A percentile compares a stretch with the other conserved stretches of the same genome.
Conservation (phyloP, 805 yeast species). For the Lachancea lanzarotensis region DNA sequence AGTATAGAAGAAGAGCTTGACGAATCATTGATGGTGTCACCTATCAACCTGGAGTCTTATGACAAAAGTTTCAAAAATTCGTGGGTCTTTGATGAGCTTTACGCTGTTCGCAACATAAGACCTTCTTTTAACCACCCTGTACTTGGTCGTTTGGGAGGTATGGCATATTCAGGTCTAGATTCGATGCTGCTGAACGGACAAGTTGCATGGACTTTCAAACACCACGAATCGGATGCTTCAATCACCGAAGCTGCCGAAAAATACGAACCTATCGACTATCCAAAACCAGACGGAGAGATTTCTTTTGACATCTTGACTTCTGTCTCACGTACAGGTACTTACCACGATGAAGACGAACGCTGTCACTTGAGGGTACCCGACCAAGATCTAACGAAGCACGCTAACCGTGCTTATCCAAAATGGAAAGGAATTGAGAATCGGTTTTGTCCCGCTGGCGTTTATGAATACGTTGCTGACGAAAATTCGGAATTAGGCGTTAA, state of each 20-base stretch:
- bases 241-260: constrained; percentile 63
- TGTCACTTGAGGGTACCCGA: constrained; percentile 72
- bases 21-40: constrained; percentile 34
- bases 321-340: constrained; percentile 95
- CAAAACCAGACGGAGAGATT: constrained; percentile 91
- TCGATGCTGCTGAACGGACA: constrained; percentile 72
- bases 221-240: constrained; percentile 61
- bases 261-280: constrained; percentile 71
- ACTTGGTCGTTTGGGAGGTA: constrained; percentile 70
- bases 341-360: constrained; percentile 89
- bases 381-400: constrained; percentile 61
- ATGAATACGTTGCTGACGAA: constrained; percentile 76
- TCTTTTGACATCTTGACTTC: constrained; percentile 90
- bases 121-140: constrained; percentile 78
- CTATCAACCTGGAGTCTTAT: constrained; percentile 50
- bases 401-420: constrained; percentile 60
- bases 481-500: constrained; percentile 53
- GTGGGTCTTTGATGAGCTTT: constrained; percentile 81
- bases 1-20: constrained; percentile 39
- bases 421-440: constrained; percentile 84
- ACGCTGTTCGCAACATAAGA: constrained; percentile 81
- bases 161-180: constrained; percentile 76
- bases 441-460: constrained; percentile 98
- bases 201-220: constrained; percentile 83
- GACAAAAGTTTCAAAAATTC: constrained; percentile 62